phyloP scores from a whole-genome alignment of 2,329 filamentous ascomycete species.

The Ophiognomonia clavigignenti-juglandacearum region DNA sequence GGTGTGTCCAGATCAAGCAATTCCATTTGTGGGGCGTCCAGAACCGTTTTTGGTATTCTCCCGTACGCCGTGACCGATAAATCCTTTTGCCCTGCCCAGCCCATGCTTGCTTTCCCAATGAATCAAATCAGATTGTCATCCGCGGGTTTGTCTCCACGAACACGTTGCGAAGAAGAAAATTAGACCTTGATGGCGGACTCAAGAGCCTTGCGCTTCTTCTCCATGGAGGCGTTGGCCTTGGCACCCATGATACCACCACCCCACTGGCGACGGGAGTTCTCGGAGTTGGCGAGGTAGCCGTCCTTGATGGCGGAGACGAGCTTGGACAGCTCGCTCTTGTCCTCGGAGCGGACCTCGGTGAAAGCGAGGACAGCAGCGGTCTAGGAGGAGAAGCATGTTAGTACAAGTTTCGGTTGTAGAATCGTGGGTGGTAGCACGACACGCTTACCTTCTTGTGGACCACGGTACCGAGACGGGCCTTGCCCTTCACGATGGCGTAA shows the following conservation, averaged over 20 bases:
- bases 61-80: constrained; percentile 27
- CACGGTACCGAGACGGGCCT: constrained; percentile 96
- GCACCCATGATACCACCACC: constrained; percentile 98
- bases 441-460: constrained; percentile 92
- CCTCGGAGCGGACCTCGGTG: constrained; percentile 95
- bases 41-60: constrained; percentile 27
- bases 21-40: constrained; percentile 20
- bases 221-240: constrained; percentile 75
- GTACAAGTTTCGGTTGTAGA: background rate
- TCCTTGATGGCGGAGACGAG: constrained; percentile 96
- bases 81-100: constrained; percentile 10
- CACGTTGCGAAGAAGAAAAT: constrained; percentile 26
- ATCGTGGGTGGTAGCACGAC: background rate
- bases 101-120: constrained; percentile 20
- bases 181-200: constrained; percentile 98
- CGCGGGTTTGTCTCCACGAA: no score
- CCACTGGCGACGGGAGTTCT: constrained; percentile 89
- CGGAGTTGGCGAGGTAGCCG: constrained; percentile 93
- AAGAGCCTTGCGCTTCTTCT: constrained; percentile 91
- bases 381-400: constrained; percentile 38
- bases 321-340: constrained; percentile 98
- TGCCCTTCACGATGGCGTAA: constrained; percentile 99
- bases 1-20: constrained; percentile 18
- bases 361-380: constrained; percentile 93
- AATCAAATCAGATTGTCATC: constrained; percentile 15